Base-by-base conservation (phyloP, 805 yeast genomes). In the Candida sanyiensis region DNA sequence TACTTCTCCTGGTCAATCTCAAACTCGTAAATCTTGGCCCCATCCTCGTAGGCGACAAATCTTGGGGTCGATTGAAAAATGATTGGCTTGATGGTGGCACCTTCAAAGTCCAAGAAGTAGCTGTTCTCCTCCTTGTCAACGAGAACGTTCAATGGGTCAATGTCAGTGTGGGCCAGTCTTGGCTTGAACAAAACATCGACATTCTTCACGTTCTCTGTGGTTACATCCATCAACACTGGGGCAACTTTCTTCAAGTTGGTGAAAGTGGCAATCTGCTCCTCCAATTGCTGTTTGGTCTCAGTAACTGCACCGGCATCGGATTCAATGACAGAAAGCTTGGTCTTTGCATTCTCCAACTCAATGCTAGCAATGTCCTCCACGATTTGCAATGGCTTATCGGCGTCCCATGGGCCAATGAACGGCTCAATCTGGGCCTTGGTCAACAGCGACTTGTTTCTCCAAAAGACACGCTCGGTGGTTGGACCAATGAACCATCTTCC, bases 401-500 rank as follows among this genome's bases (percentile, higher is more conserved):
- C 64, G 11, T 64, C 60, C 88, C 94, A 87, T 27, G 97, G 97
- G 1, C 97, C 97, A 38, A 76, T 64, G 37, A 61, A 66, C 40
- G 70, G 63, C 38, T 66, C 69, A 37, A 75, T 62, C 38, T 68
- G 69, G 29, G 66, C 69, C 26, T 69, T 68, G n/a, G 71, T 65
- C 49, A 84, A 59, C 31, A 69, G 63, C 28, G 62, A 62, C 56
- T 80, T 80, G 48, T 78, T 73, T 58, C 82, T 83, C 73, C 88
- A 80, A 58, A 79, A 84, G 11, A 77, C 72, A 48, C 83, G 73
- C 60, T 90, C 97, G 22, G 77, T 78, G 18, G 85, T 74, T n/a
- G 95, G 93, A 6, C 98, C 97, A 49, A 90, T 77, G 56, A 81
- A 72, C 94, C 95, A 89, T 64, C 95, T 75, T 45, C 74, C 70